These are phyloP conservation scores for Lasiodiplodia gonubiensis DNA, from an alignment of 2,329 filamentous ascomycete species.

Conservation along the genomic window DNA sequence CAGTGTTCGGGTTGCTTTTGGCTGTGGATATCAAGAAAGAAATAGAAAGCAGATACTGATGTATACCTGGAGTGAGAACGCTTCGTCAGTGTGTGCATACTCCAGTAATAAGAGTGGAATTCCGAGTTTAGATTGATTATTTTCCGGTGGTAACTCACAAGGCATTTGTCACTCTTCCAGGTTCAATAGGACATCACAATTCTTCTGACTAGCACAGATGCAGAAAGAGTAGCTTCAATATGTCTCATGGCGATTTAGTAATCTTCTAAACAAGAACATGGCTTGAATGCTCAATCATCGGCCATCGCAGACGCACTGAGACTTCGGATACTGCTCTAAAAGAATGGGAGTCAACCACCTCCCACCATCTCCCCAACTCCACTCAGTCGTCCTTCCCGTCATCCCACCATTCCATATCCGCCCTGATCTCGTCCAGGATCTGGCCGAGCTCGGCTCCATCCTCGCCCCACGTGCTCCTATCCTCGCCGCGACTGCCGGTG, in stretches of 20 bases:
- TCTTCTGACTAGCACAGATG: no score
- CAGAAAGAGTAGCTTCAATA: neutral
- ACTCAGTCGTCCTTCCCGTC: neutral
- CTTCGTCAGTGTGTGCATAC: neutral
- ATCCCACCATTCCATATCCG: slow-evolving; percentile 21
- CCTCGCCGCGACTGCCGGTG: neutral
- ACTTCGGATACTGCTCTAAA: no score
- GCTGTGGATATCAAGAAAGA: slow-evolving; percentile 14
- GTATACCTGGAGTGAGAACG: neutral
- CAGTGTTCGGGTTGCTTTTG: slow-evolving; percentile 4
- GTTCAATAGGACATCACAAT: no score
- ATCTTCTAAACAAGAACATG: neutral
- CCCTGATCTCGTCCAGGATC: neutral
- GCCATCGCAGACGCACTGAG: no score
- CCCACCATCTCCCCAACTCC: neutral
- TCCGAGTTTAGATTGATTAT: no score
- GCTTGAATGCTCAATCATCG: neutral
- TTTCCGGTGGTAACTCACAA: no score
- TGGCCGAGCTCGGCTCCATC: neutral
- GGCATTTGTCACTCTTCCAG: no score
- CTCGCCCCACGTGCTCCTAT: neutral
- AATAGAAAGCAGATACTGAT: neutral
- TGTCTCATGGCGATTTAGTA: neutral
- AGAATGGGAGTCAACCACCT: neutral
- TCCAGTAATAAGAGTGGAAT: neutral